These are phyloP conservation scores for Zangia roseola DNA, from an alignment of 768 basidiomycete species.

Conservation along the genomic window DNA sequence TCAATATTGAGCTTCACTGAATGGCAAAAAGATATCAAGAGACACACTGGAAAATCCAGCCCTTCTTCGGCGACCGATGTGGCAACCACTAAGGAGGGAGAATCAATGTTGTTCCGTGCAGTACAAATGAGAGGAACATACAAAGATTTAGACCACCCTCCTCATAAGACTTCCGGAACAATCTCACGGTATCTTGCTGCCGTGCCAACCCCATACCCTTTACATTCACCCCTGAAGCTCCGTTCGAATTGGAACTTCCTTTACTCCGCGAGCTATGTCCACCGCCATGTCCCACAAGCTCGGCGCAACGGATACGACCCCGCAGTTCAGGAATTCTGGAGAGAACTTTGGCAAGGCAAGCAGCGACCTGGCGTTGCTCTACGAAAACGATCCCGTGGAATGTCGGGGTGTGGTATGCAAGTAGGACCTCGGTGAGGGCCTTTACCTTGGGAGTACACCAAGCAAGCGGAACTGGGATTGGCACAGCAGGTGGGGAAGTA, in stretches of 20 bases:
- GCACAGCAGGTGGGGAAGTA: constrained; percentile 29
- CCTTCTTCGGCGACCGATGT: constrained; percentile 93
- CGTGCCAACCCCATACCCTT: constrained; percentile 51
- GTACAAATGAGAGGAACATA: constrained; percentile 33
- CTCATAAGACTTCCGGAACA: constrained; percentile 68
- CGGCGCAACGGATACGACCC: constrained; percentile 56
- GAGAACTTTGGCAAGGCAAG: constrained; percentile 64
- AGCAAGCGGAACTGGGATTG: constrained; percentile 45
- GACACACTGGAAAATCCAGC: constrained; percentile 76
- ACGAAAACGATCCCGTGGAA: constrained; percentile 90
- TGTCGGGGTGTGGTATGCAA: constrained; percentile 46
- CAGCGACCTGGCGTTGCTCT: constrained; percentile 78
- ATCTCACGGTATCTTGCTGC: constrained; percentile 58
- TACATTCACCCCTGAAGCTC: constrained; percentile 35
- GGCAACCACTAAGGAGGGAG: constrained; percentile 55
- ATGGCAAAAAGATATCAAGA: background rate
- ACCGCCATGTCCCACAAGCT: constrained; percentile 70
- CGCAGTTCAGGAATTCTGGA: constrained; percentile 56
- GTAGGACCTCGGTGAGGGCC: constrained; percentile 59
- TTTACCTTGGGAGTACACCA: constrained; percentile 78
- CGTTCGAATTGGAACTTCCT: constrained; percentile 12
- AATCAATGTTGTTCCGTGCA: background rate
- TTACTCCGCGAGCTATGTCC: constrained; percentile 27
- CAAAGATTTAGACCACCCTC: constrained; percentile 64
- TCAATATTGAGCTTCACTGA: background rate